These are phyloP conservation scores for Aspergillus taichungensis DNA, from an alignment of 495 filamentous ascomycete species.

Conservation along the genomic window DNA sequence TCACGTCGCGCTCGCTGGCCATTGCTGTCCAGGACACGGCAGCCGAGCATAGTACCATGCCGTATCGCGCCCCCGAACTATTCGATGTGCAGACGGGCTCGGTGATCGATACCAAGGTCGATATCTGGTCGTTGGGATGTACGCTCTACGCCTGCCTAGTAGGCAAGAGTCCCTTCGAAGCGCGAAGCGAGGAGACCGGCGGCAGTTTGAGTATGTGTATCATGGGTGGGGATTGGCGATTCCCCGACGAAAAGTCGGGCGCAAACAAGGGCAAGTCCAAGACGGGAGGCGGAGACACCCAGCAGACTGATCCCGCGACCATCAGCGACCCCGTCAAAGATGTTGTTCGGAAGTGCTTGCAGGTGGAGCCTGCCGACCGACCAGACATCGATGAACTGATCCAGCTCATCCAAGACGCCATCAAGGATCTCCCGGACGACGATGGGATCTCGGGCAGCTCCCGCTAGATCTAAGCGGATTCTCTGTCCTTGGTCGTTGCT, in stretches of 20 bases:
- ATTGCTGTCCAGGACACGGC: slow-evolving; percentile 88
- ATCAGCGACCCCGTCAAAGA: slow-evolving; percentile 76
- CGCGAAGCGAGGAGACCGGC: slow-evolving; percentile 89
- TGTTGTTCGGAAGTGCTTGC: slow-evolving; percentile 78
- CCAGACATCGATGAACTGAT: slow-evolving; percentile 90
- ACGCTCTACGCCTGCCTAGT: slow-evolving; percentile 93
- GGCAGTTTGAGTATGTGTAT: slow-evolving; percentile 88
- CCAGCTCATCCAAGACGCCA: slow-evolving; percentile 62
- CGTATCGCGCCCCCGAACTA: slow-evolving; percentile 93
- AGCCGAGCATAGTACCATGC: slow-evolving; percentile 96
- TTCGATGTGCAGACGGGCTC: slow-evolving; percentile 96
- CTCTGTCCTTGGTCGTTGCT: not conserved
- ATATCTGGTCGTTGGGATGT: slow-evolving; percentile 96
- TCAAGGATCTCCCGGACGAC: slow-evolving; percentile 68
- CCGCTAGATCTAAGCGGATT: slow-evolving; percentile 6
- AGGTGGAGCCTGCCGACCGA: slow-evolving; percentile 84
- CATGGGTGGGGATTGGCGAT: slow-evolving; percentile 84
- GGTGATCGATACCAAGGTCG: slow-evolving; percentile 90
- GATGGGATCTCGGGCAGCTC: slow-evolving; percentile 31
- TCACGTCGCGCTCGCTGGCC: slow-evolving; percentile 85
- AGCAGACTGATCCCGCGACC: slow-evolving; percentile 19
- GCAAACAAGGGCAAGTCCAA: slow-evolving; percentile 49
- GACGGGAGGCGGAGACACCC: slow-evolving; percentile 22
- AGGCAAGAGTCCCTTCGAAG: slow-evolving; percentile 94
- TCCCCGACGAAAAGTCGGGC: slow-evolving; percentile 68